These are phyloP conservation scores for Stephanodiscus minutulus DNA, from an alignment of 108 stramenopile species.

Conservation along the genomic window DNA sequence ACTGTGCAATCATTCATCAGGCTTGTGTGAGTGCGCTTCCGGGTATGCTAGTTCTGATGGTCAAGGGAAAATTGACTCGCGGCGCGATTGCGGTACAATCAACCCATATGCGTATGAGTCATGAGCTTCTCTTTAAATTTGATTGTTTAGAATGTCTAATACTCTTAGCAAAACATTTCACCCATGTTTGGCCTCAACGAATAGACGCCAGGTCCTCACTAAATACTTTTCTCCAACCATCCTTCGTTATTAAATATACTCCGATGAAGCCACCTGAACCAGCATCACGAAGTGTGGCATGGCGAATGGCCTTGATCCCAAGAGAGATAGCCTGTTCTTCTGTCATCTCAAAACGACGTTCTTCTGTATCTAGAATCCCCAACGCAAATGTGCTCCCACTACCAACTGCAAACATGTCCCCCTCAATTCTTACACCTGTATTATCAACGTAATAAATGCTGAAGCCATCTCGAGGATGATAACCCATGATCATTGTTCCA, in stretches of 20 bases:
- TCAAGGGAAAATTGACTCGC: conserved; percentile 1
- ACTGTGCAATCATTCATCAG: conserved; percentile 41
- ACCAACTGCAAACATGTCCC: conserved; percentile 86
- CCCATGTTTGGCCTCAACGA: not conserved
- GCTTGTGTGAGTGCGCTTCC: conserved; percentile 27
- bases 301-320: conserved; percentile 86
- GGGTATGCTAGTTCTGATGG: conserved; percentile 6
- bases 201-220: conserved; percentile 73
- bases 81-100: conserved; percentile 2
- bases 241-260: conserved; percentile 75
- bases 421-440: conserved; percentile 74
- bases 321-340: conserved; percentile 80
- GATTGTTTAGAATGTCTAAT: too few relatives aligned
- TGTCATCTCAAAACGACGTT: conserved; percentile 58
- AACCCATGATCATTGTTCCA: conserved; percentile 92
- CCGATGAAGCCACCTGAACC: conserved; percentile 85
- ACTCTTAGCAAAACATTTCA: too few relatives aligned
- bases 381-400: conserved; percentile 88
- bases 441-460: conserved; percentile 88
- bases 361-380: conserved; percentile 81
- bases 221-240: conserved; percentile 83
- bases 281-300: conserved; percentile 90
- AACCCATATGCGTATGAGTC: conserved; percentile 11
- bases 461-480: conserved; percentile 55
- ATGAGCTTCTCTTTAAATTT: too few relatives aligned